Evolutionary conservation across 139 green algal species (phyloP).

Genomic region (Picochlorum costavermella): DNA sequence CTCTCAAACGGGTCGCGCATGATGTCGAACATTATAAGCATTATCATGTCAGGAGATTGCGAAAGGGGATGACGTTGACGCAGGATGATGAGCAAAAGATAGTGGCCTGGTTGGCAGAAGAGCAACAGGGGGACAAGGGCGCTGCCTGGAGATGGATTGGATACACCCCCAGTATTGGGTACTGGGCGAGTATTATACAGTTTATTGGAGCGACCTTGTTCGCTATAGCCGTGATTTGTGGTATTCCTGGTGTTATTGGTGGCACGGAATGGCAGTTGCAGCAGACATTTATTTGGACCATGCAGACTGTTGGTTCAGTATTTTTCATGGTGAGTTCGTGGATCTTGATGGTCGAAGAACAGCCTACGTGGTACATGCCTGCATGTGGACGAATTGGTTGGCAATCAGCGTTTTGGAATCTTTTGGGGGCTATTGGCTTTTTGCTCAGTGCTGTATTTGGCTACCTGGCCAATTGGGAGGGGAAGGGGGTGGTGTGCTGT

Average conservation of each 20-base stretch:
- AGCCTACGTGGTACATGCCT: slow-evolving; percentile 8
- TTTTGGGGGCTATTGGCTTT: slow-evolving; percentile 1
- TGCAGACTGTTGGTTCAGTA: slow-evolving; percentile 1
- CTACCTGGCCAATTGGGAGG: slow-evolving; percentile 7
- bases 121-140: not conserved
- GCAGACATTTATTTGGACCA: slow-evolving; percentile 10
- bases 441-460: slow-evolving; percentile 7
- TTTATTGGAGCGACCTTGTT: slow-evolving; percentile 6
- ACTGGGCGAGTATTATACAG: slow-evolving; percentile 6
- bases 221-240: not conserved
- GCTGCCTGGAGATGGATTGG: slow-evolving; percentile 3
- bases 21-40: slow-evolving; percentile 1
- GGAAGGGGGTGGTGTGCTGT: not conserved
- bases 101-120: not conserved
- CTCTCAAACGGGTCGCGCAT: not conserved
- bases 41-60: not conserved
- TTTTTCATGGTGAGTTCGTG: slow-evolving; percentile 2
- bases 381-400: slow-evolving; percentile 10
- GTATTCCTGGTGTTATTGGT: slow-evolving; percentile 1
- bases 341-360: slow-evolving; percentile 16
- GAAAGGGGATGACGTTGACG: not conserved
- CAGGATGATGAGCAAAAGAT: not conserved
- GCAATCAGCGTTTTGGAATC: slow-evolving; percentile 10
- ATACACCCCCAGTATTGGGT: not conserved
- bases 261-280: slow-evolving; percentile 9